phyloP scores from a whole-genome alignment of 768 basidiomycete genomes.

The Porpolomopsis calyptriformis region DNA sequence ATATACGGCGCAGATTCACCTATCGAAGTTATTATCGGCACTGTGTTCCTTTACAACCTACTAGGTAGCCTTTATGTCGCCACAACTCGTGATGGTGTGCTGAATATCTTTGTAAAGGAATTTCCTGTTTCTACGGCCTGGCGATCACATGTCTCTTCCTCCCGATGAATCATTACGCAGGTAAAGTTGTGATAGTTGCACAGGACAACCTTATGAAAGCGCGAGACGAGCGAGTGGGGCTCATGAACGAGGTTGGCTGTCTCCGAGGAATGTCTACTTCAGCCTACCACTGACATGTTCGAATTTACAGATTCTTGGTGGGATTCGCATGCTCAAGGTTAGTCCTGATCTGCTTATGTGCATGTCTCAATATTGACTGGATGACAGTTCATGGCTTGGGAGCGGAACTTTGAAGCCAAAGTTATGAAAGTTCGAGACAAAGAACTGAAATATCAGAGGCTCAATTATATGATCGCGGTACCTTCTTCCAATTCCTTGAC shows the following conservation, averaged over 20 bases:
- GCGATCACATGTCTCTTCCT: slow-evolving; percentile 60
- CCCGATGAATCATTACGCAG: slow-evolving; percentile 78
- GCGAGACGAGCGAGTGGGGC: slow-evolving; percentile 76
- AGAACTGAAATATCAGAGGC: slow-evolving; percentile 73
- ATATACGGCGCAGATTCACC: slow-evolving; percentile 45
- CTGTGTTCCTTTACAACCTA: slow-evolving; percentile 64
- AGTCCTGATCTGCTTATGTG: not conserved
- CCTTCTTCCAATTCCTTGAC: slow-evolving; percentile 3
- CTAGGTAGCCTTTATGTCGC: slow-evolving; percentile 39
- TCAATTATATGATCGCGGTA: slow-evolving; percentile 83
- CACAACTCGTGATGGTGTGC: not conserved
- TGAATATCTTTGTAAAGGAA: slow-evolving; percentile 22
- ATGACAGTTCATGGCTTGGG: slow-evolving; percentile 82
- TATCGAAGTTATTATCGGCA: slow-evolving; percentile 66
- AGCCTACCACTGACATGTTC: not conserved
- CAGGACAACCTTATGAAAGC: slow-evolving; percentile 89
- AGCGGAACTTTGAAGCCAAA: slow-evolving; percentile 74
- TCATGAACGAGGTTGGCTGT: slow-evolving; percentile 67
- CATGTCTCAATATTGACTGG: not conserved
- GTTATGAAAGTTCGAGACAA: slow-evolving; percentile 65
- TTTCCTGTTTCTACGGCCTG: slow-evolving; percentile 70
- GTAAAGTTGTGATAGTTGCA: slow-evolving; percentile 60
- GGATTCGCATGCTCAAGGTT: slow-evolving; percentile 82
- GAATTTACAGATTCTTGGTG: slow-evolving; percentile 58
- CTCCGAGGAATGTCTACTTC: not conserved